Percentiles rank a stretch among this genome's conserved stretches.
These are phyloP conservation scores for Botryotinia calthae DNA, from an alignment of 2,329 filamentous ascomycete genomes.

Conservation along the genomic window DNA sequence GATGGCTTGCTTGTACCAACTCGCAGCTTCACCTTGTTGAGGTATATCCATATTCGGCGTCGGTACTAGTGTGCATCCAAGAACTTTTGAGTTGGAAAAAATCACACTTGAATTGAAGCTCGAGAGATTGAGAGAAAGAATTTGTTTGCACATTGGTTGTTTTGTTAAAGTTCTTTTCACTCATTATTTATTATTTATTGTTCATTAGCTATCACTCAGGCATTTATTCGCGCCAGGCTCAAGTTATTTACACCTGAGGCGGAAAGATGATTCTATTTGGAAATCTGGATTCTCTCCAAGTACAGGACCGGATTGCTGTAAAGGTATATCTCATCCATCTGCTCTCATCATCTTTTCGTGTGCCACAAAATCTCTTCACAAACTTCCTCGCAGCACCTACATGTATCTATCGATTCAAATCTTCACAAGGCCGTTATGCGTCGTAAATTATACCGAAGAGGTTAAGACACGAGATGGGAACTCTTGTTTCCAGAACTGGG, in stretches of 20 bases:
- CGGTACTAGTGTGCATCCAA: neutral
- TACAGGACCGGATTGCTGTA: neutral
- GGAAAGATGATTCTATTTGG: constrained; percentile 2
- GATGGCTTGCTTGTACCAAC: neutral
- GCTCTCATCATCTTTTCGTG: neutral
- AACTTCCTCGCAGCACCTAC: neutral
- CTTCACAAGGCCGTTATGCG: neutral
- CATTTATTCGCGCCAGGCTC: constrained; percentile 12
- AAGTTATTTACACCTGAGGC: constrained; percentile 13
- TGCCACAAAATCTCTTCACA: neutral
- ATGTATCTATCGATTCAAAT: neutral
- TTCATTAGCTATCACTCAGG: constrained; percentile 14
- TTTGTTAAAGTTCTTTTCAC: neutral
- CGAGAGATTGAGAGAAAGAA: neutral
- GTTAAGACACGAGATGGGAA: neutral
- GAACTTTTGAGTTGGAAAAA: neutral
- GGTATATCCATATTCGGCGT: neutral
- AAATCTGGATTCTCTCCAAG: neutral
- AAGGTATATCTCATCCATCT: neutral
- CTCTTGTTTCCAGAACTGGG: neutral
- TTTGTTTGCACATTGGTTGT: neutral
- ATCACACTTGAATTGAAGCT: neutral
- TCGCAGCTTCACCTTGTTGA: constrained; percentile 16
- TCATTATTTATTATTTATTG: neutral
- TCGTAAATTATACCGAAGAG: constrained; percentile 2